Percentiles rank a stretch among this genome's conserved stretches.
Evolutionary conservation across 2,329 filamentous ascomycete species (phyloP).

Genomic region (Calonectria montana): DNA sequence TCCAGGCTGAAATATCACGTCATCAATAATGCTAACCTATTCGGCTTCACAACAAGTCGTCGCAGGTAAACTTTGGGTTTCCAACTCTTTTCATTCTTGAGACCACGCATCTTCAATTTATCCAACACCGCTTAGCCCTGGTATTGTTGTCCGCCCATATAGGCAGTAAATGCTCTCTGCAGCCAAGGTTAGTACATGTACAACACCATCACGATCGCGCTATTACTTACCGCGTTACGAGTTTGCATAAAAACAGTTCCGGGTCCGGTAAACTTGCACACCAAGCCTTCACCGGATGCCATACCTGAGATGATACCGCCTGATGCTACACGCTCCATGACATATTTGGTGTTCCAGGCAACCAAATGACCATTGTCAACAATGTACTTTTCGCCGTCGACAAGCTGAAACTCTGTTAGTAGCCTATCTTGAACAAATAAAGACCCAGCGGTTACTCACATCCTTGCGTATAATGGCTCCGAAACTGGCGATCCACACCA

Average conservation of each 20-base stretch:
- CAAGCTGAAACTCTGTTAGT: slow-evolving; percentile 53
- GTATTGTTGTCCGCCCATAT: slow-evolving; percentile 60
- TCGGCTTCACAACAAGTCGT: background rate
- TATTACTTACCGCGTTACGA: slow-evolving; percentile 75
- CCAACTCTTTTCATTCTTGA: background rate
- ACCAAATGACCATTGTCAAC: slow-evolving; percentile 94
- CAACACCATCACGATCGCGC: background rate
- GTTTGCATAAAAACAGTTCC: slow-evolving; percentile 95
- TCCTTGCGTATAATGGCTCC: slow-evolving; percentile 96
- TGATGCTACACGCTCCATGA: slow-evolving; percentile 88
- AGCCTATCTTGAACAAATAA: too few relatives aligned
- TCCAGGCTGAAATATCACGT: slow-evolving; percentile 25
- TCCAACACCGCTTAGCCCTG: slow-evolving; percentile 37
- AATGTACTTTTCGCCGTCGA: slow-evolving; percentile 85
- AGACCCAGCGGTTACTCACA: slow-evolving; percentile 62
- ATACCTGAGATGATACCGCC: slow-evolving; percentile 94
- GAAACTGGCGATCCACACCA: slow-evolving; percentile 92
- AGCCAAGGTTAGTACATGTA: slow-evolving; percentile 17
- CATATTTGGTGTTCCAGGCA: slow-evolving; percentile 96
- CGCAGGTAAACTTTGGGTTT: background rate
- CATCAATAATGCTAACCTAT: slow-evolving; percentile 2
- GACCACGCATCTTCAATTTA: background rate
- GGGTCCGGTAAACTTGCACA: slow-evolving; percentile 93
- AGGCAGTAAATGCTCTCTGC: slow-evolving; percentile 64
- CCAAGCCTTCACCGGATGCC: slow-evolving; percentile 85